Evolutionary conservation across 495 filamentous ascomycete genomes (phyloP).

Genomic region (Penicillium argentinense): DNA sequence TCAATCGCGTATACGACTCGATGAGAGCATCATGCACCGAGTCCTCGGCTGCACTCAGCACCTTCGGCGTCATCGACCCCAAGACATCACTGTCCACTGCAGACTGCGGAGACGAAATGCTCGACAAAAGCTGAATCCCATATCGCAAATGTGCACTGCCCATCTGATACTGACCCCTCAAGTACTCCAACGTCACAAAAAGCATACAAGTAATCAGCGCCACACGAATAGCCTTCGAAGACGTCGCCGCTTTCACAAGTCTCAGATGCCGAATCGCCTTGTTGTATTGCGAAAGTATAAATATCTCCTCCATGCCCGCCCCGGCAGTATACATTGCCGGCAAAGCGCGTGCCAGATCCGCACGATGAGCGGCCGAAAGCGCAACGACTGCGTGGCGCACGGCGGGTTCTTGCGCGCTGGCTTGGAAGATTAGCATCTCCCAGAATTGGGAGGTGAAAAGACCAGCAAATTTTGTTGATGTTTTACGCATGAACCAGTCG

Average conservation of each 20-base stretch:
- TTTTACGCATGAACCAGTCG: conserved; percentile 58
- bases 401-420: conserved; percentile 58
- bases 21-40: conserved; percentile 23
- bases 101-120: conserved; percentile 3
- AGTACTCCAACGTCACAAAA: conserved; percentile 51
- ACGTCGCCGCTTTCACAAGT: neutral
- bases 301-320: too few species aligned
- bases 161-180: conserved; percentile 44
- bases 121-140: conserved; percentile 28
- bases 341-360: too few species aligned
- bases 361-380: conserved; percentile 63
- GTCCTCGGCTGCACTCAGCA: conserved; percentile 15
- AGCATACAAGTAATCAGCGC: conserved; percentile 52
- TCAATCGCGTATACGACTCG: conserved; percentile 17
- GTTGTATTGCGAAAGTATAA: conserved; percentile 25
- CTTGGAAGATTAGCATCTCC: conserved; percentile 55
- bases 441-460: conserved; percentile 65
- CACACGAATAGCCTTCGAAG: conserved; percentile 24
- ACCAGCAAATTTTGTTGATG: conserved; percentile 58
- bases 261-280: conserved; percentile 21
- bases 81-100: too few species aligned
- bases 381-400: conserved; percentile 67
- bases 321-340: too few species aligned
- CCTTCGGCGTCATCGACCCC: conserved; percentile 8
- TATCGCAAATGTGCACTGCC: conserved; percentile 48